Evolutionary conservation across 345 rosid species (phyloP), one percentile per base, ranked within the genome.

Genomic region (Eucalyptus urophylla): DNA sequence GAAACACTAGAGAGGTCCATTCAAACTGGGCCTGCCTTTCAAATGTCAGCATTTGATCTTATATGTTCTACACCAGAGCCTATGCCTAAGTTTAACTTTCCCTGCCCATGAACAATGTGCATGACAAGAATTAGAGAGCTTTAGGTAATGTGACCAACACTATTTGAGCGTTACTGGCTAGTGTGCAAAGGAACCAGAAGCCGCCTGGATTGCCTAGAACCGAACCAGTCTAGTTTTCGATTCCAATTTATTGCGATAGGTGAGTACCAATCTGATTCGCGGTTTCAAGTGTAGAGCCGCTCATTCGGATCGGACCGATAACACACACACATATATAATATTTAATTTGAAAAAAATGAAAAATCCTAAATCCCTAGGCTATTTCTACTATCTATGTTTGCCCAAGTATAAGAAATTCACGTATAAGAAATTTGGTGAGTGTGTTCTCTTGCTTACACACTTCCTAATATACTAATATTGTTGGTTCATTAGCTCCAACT

Each of bases 231-330:
- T n/a, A n/a, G n/a, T 4, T 37, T 4, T 37, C 37, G 37, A 37
- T 37, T 37, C 37, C 37, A 37, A 53, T 53, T 3, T 53, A 53
- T 53, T 19, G 5, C 5, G 8, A 53, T 0, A 53, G 1, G 25
- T 53, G 58, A 0, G 1, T 53, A 53, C 11, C 2, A 0, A 0
- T 53, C 1, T 0, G 0, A 0, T 51, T 51, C 22, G 5, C 2
- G 0, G 0, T 53, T 19, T 1, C 22, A 53, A 53, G 1, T 53
- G 0, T 53, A 0, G 58, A 19, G 58, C 10, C 5, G 2, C 22
- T 0, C 11, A 53, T 0, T 53, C 0, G 0, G 5, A 53, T 0
- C 0, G 2, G 2, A 19, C 1, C 1, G 2, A 53, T 53, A 19
- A 53, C 0, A 37, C 40, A 37, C 40, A 37, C 40, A 37, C 40